phyloP scores from a whole-genome alignment of 2,329 filamentous ascomycete species.

The Sporothrix luriei region DNA sequence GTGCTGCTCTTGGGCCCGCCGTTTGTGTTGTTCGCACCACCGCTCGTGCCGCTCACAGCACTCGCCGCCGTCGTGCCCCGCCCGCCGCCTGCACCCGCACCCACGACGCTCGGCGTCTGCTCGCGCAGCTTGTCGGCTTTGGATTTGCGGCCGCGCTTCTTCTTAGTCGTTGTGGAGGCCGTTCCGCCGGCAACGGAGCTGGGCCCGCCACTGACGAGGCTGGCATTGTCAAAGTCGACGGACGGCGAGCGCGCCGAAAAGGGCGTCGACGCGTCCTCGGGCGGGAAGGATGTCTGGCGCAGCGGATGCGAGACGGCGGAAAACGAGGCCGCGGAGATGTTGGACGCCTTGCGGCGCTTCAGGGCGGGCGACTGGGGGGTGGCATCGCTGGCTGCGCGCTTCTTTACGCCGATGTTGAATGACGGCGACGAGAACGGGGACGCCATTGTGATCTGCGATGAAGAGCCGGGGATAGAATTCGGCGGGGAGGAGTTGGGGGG shows the following conservation, averaged over 20 bases:
- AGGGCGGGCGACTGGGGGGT: conserved; percentile 50
- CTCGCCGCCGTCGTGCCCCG: conserved; percentile 51
- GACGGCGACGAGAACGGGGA: conserved; percentile 57
- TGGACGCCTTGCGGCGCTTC: conserved; percentile 74
- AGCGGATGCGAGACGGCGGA: conserved; percentile 63
- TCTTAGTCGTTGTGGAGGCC: conserved; percentile 51
- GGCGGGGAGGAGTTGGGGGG: no score
- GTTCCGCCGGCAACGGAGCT: conserved; percentile 39
- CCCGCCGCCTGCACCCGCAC: conserved; percentile 48
- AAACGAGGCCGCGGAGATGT: conserved; percentile 57
- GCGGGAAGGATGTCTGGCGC: conserved; percentile 79
- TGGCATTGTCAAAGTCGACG: conserved; percentile 63
- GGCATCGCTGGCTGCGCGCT: conserved; percentile 61
- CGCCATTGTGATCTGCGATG: conserved; percentile 49
- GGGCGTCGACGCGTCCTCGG: conserved; percentile 60
- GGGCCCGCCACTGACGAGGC: conserved; percentile 62
- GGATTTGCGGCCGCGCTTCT: conserved; percentile 65
- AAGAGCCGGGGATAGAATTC: background rate
- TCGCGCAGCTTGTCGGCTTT: conserved; percentile 55
- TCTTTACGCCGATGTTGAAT: conserved; percentile 55
- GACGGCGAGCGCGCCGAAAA: conserved; percentile 66
- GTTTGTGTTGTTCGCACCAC: conserved; percentile 40
- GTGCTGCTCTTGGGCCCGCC: conserved; percentile 39
- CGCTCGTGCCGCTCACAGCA: conserved; percentile 37
- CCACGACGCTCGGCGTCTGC: conserved; percentile 47